Evolutionary conservation across 805 yeast species (phyloP).

Genomic region (Myxozyma udenii): DNA sequence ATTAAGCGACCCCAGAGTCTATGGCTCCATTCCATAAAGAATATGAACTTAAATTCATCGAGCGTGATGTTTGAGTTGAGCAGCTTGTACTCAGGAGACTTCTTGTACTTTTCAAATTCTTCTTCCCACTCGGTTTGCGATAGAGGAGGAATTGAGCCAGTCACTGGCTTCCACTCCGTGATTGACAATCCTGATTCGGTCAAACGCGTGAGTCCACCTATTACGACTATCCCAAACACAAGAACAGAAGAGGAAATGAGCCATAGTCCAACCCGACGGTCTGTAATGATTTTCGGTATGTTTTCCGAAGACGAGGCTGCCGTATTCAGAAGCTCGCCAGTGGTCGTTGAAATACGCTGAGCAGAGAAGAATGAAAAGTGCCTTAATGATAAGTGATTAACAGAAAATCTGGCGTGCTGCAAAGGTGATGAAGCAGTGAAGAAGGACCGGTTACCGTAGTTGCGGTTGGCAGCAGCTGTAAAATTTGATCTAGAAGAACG

Average conservation of each 20-base stretch:
- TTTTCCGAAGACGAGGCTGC: no score
- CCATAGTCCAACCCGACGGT: constrained; percentile 69
- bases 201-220: constrained; percentile 92
- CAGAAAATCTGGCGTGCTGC: no score
- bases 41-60: constrained; percentile 92
- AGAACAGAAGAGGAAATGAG: constrained; percentile 80
- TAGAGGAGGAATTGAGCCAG: constrained; percentile 90
- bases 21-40: constrained; percentile 97
- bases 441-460: no score
- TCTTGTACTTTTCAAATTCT: constrained; percentile 76
- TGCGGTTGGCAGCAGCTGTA: no score
- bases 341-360: no score
- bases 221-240: constrained; percentile 91
- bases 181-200: constrained; percentile 95
- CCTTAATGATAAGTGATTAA: no score
- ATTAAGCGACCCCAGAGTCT: constrained; percentile 88
- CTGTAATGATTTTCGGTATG: constrained; percentile 11
- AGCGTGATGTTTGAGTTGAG: constrained; percentile 83
- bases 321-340: no score
- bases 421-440: no score
- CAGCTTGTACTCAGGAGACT: constrained; percentile 86
- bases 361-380: no score
- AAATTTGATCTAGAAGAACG: no score
- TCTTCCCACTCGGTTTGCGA: constrained; percentile 76
- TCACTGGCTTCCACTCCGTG: constrained; percentile 98